Conservation (phyloP, 495 filamentous ascomycete genomes). For the Penicillium bovifimosum region DNA sequence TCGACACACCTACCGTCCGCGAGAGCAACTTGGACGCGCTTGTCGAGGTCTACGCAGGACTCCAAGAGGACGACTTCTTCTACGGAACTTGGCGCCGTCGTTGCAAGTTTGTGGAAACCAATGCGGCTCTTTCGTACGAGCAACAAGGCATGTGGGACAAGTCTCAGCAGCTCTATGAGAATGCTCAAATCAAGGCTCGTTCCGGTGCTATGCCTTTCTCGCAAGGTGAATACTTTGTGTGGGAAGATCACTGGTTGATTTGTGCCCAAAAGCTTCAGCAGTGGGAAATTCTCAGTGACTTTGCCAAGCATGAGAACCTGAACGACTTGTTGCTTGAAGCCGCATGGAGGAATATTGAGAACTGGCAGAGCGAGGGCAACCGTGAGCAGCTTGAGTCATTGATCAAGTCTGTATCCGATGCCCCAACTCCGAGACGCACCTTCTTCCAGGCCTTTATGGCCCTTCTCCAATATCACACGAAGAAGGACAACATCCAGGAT, state of each 20-base stretch:
- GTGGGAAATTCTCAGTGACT: constrained; percentile 95
- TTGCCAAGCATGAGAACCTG: constrained; percentile 98
- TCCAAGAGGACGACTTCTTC: constrained; percentile 95
- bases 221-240: constrained; percentile 94
- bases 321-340: constrained; percentile 95
- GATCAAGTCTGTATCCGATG: constrained; percentile 94
- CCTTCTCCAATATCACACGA: constrained; percentile 83
- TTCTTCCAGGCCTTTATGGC: constrained; percentile 99
- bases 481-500: constrained; percentile 71
- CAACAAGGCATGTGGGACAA: constrained; percentile 99
- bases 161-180: constrained; percentile 91
- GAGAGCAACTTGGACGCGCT: constrained; percentile 95
- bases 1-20: constrained; percentile 74
- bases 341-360: constrained; percentile 88
- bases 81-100: constrained; percentile 96
- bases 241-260: constrained; percentile 98
- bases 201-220: constrained; percentile 92
- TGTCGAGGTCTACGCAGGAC: constrained; percentile 78
- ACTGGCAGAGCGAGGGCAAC: constrained; percentile 79
- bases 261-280: constrained; percentile 98
- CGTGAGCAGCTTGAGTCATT: constrained; percentile 83
- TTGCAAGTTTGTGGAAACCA: constrained; percentile 93
- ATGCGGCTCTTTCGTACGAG: constrained; percentile 93
- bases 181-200: constrained; percentile 91
- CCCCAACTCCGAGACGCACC: constrained; percentile 83